Evolutionary conservation across 306 rosid species (phyloP), one percentile per base, ranked within the genome.

Genomic region (Arachis stenosperma): DNA sequence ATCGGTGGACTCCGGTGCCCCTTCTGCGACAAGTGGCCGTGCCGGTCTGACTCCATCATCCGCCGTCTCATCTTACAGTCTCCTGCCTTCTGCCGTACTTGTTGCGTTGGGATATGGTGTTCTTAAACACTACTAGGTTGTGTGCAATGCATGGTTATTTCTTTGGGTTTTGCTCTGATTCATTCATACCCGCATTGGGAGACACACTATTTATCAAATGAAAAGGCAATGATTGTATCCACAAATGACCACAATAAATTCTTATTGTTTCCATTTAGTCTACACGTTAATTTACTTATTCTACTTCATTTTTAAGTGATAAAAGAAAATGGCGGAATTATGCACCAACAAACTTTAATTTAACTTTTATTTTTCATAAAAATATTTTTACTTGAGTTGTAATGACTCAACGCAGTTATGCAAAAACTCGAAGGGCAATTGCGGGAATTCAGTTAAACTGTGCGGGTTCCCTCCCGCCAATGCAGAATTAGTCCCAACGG

Each of bases 41-140:
- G 70, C 95, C 3, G 77, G 68, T 76, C 78, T 90, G 50, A 87
- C 82, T 50, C 98, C 98, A 6, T 90, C 99, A 2, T 79, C 89
- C 29, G 91, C 95, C 66, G 6, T 54, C 29, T 75, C 77, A 6
- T 85, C 92, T 17, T 56, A 71, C 73, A 42, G 58, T 36, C 46
- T 86, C 70, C 79, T 92, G 6, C 67, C 86, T 40, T 79, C 81
- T 51, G 47, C 72, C 76, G 66, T 81, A 73, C 70, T 87, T 13
- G 14, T 84, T 69, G 82, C 77, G 29, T 65, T 85, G 6, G 81
- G 78, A 66, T 66, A 71, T 81, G 48, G 42, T 59, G 57, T 39
- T 52, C 43, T 67, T 11, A 76, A 71, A 51, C 78, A 76, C 75
- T 65, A 69, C 72, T 84, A 80, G 74, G 54, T 76, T 76, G 76